Conservation (phyloP, 306 rosid species). For the Rubus parviflorus region DNA sequence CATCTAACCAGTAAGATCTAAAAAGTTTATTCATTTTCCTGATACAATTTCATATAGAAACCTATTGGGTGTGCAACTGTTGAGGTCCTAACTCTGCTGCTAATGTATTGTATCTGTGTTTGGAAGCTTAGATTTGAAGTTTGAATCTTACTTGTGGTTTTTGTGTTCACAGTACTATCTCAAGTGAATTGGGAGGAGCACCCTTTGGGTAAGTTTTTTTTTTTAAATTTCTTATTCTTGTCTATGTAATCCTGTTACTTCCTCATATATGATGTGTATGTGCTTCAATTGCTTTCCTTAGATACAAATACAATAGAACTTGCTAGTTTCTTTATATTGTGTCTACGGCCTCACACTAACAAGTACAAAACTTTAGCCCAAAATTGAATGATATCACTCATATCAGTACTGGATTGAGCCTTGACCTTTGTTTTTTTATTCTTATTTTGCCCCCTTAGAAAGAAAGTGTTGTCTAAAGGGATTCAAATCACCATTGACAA, state of each 20-base stretch:
- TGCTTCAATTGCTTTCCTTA: neutral
- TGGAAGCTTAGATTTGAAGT: neutral
- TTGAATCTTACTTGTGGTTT: neutral
- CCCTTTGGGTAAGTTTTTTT: slow-evolving; percentile 78
- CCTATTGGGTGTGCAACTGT: neutral
- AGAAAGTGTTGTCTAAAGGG: neutral
- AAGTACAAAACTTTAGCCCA: neutral
- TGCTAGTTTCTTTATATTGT: neutral
- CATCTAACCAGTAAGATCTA: neutral
- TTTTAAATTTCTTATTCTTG: neutral
- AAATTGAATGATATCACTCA: neutral
- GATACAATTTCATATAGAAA: neutral
- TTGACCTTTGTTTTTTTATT: neutral
- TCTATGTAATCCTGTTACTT: slow-evolving; percentile 1
- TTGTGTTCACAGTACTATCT: slow-evolving; percentile 67
- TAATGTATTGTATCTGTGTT: neutral
- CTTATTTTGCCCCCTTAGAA: neutral
- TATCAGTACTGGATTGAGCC: neutral
- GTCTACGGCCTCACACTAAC: neutral
- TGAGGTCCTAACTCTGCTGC: neutral
- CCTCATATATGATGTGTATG: neutral
- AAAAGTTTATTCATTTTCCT: neutral
- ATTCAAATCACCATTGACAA: neutral
- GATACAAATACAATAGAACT: neutral
- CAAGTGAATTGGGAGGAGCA: slow-evolving; percentile 80